Percentiles rank a stretch among this genome's conserved stretches.
Conservation (phyloP, 495 filamentous ascomycete genomes). For the Penicillium salamii region DNA sequence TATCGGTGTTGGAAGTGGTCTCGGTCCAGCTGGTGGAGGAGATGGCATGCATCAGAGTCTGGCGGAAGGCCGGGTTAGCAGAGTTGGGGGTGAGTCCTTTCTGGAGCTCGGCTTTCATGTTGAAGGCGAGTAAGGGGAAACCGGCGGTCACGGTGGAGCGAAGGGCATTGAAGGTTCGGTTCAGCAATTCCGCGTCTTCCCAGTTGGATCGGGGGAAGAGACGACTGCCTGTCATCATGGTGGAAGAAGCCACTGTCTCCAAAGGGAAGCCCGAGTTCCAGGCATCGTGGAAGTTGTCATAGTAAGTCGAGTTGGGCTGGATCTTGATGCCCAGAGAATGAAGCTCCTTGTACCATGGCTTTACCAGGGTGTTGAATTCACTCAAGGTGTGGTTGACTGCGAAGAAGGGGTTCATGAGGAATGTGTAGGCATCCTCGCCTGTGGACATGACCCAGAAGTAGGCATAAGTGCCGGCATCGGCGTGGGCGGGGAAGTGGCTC, state of each 20-base stretch:
- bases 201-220: slow-evolving; percentile 52
- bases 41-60: slow-evolving; percentile 52
- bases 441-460: slow-evolving; percentile 42
- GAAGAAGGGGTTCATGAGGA: slow-evolving; percentile 42
- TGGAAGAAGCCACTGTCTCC: slow-evolving; percentile 40
- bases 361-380: slow-evolving; percentile 42
- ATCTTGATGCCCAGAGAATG: slow-evolving; percentile 30
- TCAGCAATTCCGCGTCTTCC: slow-evolving; percentile 31
- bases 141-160: slow-evolving; percentile 42
- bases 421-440: slow-evolving; percentile 12
- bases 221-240: slow-evolving; percentile 44
- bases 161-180: slow-evolving; percentile 44
- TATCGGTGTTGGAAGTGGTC: slow-evolving; percentile 17
- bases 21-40: slow-evolving; percentile 30
- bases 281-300: slow-evolving; percentile 45
- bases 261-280: slow-evolving; percentile 47
- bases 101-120: slow-evolving; percentile 41
- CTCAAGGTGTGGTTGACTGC: slow-evolving; percentile 47
- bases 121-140: slow-evolving; percentile 45
- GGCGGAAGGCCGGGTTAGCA: slow-evolving; percentile 55
- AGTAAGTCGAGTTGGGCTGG: slow-evolving; percentile 48
- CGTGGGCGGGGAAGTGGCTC: slow-evolving; percentile 42
- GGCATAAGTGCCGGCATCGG: slow-evolving; percentile 51
- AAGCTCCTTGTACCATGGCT: slow-evolving; percentile 45
- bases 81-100: slow-evolving; percentile 31